Percentiles rank a stretch among this genome's conserved stretches.
These are phyloP conservation scores for Lophium mytilinum DNA, from an alignment of 495 filamentous ascomycete species.

Conservation along the genomic window DNA sequence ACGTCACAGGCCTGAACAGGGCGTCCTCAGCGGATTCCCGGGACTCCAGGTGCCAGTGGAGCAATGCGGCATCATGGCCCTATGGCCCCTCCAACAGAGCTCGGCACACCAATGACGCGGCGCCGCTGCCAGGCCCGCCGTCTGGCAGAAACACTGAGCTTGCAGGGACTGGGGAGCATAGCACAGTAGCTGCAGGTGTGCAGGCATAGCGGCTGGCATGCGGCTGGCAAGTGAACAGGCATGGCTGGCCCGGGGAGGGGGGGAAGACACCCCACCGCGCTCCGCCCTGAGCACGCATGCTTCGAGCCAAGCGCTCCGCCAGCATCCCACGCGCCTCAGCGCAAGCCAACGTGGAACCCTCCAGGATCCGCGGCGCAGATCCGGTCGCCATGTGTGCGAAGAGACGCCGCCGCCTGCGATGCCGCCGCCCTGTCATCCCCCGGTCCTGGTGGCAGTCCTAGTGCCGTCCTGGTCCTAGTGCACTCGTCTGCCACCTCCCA, in stretches of 20 bases:
- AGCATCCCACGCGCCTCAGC: neutral
- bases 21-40: no score
- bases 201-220: neutral
- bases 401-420: neutral
- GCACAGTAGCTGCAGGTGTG: neutral
- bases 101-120: no score
- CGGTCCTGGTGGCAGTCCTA: neutral
- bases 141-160: neutral
- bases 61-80: no score
- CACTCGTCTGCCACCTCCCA: slow-evolving; percentile 13
- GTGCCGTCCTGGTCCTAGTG: neutral
- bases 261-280: neutral
- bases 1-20: no score
- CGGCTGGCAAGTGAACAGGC: neutral
- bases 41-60: no score
- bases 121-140: neutral
- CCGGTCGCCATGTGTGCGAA: neutral
- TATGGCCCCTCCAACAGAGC: no score
- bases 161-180: neutral
- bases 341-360: neutral
- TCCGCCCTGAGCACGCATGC: neutral
- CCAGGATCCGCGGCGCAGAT: neutral
- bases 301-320: neutral
- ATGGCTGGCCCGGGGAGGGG: neutral
- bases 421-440: neutral